Evolutionary conservation across 306 rosid species (phyloP), one percentile per base, ranked within the genome.

Genomic region (Castanospermum australe): DNA sequence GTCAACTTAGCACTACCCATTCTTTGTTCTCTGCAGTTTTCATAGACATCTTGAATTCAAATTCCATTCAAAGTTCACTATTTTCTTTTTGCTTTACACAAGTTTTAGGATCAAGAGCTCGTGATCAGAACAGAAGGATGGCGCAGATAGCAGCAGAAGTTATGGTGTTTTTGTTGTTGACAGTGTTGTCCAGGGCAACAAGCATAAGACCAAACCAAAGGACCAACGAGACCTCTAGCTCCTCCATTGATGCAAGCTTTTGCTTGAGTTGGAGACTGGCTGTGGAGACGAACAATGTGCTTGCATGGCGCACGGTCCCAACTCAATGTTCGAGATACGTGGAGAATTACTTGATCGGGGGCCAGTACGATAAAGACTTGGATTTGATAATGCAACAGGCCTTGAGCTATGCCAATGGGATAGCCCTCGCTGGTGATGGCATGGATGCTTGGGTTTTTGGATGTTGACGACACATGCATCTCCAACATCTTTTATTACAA

Each of bases 391-490:
- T 80, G 4, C 90, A 87, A 30, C 83, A 88, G 41, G 82, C 86
- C 3, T 18, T 75, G 67, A 63, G 55, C 17, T 90, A 83, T 74
- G 82, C 73, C 6, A 68, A 62, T 14, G 87, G 56, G 10, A 88
- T 89, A 15, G 5, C 56, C 15, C 76, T 79, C 11, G 33, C 48
- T 12, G 82, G 51, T 11, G 90, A 89, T 52, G 92, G 82, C 76
- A 24, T 65, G 72, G 97, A 92, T 70, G 93, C 91, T 71, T 92
- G 93, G 95, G 39, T 90, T 79, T n/a, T 85, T 92, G 22, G 97
- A 92, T 62, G 97, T 92, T 64, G 97, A 92, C 63, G 97, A 92
- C 59, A 92, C 97, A 39, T 92, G 97, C 82, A 39, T 92, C 73
- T 92, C 97, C 50, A 92, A 92, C 66, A 47, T 92, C 35, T 72